Base-by-base conservation (phyloP, 192 early-diverging fungal genomes). In the Linnemannia schmuckeri region DNA sequence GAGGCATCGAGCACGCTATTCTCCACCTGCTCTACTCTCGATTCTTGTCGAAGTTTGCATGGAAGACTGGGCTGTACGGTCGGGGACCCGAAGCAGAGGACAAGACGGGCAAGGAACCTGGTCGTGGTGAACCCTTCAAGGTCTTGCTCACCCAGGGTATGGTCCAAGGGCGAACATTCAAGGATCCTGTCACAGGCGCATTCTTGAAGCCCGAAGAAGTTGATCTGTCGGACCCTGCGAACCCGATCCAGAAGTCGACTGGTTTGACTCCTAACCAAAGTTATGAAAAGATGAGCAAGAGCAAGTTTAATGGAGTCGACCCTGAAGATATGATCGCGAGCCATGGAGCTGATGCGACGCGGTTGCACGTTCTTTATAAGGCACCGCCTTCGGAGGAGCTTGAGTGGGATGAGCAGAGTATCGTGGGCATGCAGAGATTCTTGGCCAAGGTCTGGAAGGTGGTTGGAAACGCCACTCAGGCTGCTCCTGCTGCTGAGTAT, bases 281-380 rank as follows among this genome's bases (percentile, higher is more conserved):
- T 40, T 96, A 91, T 81, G 98, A 99, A 83, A 99, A 99, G 81
- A 99, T 99, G 98, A 97, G 96, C 78, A 99, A 98, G 88, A 97
- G 96, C 57, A 99, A 99, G 89, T 94, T 94, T 83, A 99, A 99
- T 77, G 98, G 98, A 52, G 94, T 97, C 7, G 95, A 98, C 79
- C 98, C 98, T 4, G 87, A 89, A 55, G 93, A 93, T 44, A 88
- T 96, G 46, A 90, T 96, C 42, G 77, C 85, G 3, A 70, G 85
- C 18, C 91, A 95, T 81, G 98, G 98, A 6, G 94, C 94, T 12
- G 97, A 99, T 88, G 93, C 96, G 13, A 96, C 95, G 7, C 89
- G 98, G 44, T 88, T 98, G 49, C 95, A 96, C 74, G 94, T 98
- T 30, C 90, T 99, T 3, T 97, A 94, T 77, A 94, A 96, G 79